Base-by-base conservation (phyloP, 2,329 filamentous ascomycete species). In the Alternaria panax region DNA sequence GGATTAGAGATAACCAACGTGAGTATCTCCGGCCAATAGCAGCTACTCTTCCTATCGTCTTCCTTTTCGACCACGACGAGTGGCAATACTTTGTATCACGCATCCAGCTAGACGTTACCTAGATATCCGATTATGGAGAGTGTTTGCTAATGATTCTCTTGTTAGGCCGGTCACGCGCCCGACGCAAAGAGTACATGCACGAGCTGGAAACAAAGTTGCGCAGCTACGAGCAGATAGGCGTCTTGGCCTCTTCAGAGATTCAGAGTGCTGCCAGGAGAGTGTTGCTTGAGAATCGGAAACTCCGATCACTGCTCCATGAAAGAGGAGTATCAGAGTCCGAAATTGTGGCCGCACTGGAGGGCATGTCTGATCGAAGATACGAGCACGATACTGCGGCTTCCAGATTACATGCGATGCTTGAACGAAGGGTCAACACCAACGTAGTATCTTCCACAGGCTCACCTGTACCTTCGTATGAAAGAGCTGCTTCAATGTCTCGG, bases 1-100 rank as follows among this genome's bases (percentile, higher is more conserved):
- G 90, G 58, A 89, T 92, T 66, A 86, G 90, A 64, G 89, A 93
- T 69, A 93, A 93, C 70, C 91, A 93, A 74, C 84, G 75, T 77
- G 65, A 70, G 72, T 63, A 28, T 42, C 12, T 45, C 56, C 46
- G 9, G 5, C 55, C 40, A 6, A 41, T n/a, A n/a, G 9, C 20
- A 12, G 16, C 20, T 14, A 18, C 5, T 52, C 25, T 32, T 41
- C 34, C 46, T n/a, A 27, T 11, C 34, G 20, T 14, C 8, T 40
- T 16, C 24, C 36, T 9, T 25, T 16, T 9, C 34, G 24, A 32
- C 11, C 24, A 27, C 27, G 36, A 22, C 41, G 25, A 41, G 18
- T 24, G 51, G 22, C n/a, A 14, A 36, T 24, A 54, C 38, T 38
- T 45, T 18, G 38, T 7, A 22, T 24, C 27, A 8, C 25, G 12